Percentiles rank a stretch among this genome's conserved stretches.
Conservation (phyloP, 2,329 filamentous ascomycete genomes). For the Hymenotorrendiella dingleyae region DNA sequence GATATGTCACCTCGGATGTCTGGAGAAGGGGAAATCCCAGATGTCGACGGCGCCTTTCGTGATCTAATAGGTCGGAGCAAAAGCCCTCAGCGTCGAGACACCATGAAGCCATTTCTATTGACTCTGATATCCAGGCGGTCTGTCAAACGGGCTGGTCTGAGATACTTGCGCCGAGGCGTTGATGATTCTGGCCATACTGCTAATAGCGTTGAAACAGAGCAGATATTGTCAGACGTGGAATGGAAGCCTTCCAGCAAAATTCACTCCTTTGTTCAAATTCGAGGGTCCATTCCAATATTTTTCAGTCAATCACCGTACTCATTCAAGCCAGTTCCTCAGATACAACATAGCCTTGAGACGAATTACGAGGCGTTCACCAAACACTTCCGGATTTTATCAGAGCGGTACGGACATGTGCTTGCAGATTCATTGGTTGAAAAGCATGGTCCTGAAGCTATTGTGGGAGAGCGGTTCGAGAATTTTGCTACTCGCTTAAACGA, state of each 20-base stretch:
- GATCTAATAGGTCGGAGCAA: not conserved
- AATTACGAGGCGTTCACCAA: conserved; percentile 74
- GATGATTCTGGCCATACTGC: conserved; percentile 86
- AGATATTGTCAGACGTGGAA: conserved; percentile 69
- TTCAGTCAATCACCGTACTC: conserved; percentile 94
- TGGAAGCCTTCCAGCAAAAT: conserved; percentile 59
- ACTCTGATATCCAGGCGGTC: conserved; percentile 90
- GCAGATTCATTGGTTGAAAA: conserved; percentile 85
- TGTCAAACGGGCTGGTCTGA: conserved; percentile 75
- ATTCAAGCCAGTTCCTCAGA: conserved; percentile 76
- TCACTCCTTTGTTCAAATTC: conserved; percentile 80
- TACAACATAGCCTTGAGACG: conserved; percentile 73
- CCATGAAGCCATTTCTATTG: conserved; percentile 45
- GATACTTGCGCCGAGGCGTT: conserved; percentile 84
- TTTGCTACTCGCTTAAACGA: conserved; percentile 63
- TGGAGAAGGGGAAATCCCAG: not conserved
- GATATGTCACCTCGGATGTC: conserved; percentile 29
- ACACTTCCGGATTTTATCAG: conserved; percentile 67
- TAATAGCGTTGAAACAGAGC: conserved; percentile 92
- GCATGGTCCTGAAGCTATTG: conserved; percentile 70
- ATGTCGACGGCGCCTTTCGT: not conserved
- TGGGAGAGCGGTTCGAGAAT: conserved; percentile 72
- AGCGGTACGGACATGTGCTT: conserved; percentile 71
- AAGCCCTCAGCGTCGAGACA: conserved; percentile 3
- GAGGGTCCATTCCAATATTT: conserved; percentile 89